Evolutionary conservation across 2,329 filamentous ascomycete genomes (phyloP).

Genomic region (Colletotrichum noveboracense): DNA sequence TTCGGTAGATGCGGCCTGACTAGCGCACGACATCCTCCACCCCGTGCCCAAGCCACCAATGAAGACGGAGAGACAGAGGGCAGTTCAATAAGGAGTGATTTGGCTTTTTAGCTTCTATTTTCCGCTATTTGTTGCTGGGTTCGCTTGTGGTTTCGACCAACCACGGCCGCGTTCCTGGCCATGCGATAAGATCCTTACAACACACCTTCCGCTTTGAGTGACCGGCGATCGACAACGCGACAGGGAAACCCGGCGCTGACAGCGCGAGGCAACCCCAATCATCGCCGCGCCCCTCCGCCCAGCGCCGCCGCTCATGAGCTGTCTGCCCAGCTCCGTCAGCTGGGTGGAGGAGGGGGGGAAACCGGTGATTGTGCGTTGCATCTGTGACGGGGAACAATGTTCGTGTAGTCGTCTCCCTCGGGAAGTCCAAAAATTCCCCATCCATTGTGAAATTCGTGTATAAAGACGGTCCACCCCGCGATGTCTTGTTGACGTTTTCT

Average conservation of each 20-base stretch:
- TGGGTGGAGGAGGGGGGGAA: background rate
- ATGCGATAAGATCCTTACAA: constrained; percentile 17
- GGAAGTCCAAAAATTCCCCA: background rate
- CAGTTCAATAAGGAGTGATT: background rate
- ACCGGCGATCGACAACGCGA: background rate
- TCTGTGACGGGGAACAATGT: background rate
- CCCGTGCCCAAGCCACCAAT: background rate
- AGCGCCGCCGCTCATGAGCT: background rate
- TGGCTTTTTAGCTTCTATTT: background rate
- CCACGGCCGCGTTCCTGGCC: constrained; percentile 15
- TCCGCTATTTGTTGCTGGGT: background rate
- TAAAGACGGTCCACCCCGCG: background rate
- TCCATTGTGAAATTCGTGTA: background rate
- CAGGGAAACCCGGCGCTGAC: background rate
- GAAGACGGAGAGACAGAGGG: background rate
- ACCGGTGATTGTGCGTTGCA: background rate
- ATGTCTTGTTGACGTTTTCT: background rate
- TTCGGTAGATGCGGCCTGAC: constrained; percentile 17
- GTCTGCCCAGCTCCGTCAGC: background rate
- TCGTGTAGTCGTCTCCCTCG: background rate
- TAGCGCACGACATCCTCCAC: constrained; percentile 7
- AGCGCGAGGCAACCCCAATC: background rate
- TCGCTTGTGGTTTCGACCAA: constrained; percentile 3
- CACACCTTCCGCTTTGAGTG: constrained; percentile 16
- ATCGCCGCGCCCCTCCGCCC: background rate